Evolutionary conservation across 1,139 yeast genomes (phyloP), one percentile per base, ranked within the genome.

Genomic region (Nadsonia starkeyi-henricii): DNA sequence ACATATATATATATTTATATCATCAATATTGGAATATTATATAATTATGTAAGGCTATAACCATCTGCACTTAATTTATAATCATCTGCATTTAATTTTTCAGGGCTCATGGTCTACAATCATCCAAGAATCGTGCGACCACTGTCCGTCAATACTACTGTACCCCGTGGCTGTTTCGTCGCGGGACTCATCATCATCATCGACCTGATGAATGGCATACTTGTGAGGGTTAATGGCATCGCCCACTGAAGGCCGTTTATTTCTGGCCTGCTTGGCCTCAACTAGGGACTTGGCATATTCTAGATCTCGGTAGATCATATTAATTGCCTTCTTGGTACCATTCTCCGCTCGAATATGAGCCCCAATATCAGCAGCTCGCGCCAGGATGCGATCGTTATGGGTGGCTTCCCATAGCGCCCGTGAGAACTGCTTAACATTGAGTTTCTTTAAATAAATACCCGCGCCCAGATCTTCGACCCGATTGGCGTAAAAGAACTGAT

Each of bases 381-480:
- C 76, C 20, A 76, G 77, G 57, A 85, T 79, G 52, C 82, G 74
- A 45, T 73, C 68, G 58, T 85, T 83, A 1, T 79, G 74, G 1
- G 89, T 79, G 0, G 77, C 89, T 45, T 78, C 78, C 54, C 68
- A 72, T 45, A 89, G 64, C 0, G 95, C 95, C 51, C 77, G 75
- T 2, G 82, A 66, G 50, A 89, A 69, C 0, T 78, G 70, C 51
- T 73, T 73, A 21, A 75, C 73, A 53, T 83, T 85, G 57, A 89
- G 71, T 57, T 83, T 81, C 61, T 72, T 77, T 53, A 89, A 65
- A 1, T 77, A 74, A 7, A 88, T 57, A 3, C 98, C 98, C n/a
- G 78, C 93, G 0, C 96, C 96, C 47, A 85, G 70, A 54, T 88
- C 96, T 58, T 86, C 95, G 5, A 91, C 80, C 52, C 96, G 71